Evolutionary conservation across 2,329 filamentous ascomycete species (phyloP).

Genomic region (Calonectria fujianensis): DNA sequence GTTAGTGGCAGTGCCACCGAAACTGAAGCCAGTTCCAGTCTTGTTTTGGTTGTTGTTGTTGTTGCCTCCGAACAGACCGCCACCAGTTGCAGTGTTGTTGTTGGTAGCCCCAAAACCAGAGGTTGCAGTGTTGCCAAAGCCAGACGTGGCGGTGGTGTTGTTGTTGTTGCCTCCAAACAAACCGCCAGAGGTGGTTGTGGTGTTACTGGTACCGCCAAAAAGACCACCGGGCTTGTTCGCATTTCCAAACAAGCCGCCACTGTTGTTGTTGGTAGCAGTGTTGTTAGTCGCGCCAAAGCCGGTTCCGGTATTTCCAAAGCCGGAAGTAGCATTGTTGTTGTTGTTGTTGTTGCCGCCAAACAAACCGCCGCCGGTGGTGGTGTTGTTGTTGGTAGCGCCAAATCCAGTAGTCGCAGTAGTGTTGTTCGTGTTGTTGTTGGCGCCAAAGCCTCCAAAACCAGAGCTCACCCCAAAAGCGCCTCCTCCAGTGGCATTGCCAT

Average conservation of each 20-base stretch:
- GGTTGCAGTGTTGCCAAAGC: slow-evolving; percentile 55
- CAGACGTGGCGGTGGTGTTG: slow-evolving; percentile 46
- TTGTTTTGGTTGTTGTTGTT: slow-evolving; percentile 58
- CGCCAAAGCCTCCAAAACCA: slow-evolving; percentile 70
- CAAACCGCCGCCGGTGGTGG: slow-evolving; percentile 57
- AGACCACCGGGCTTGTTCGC: slow-evolving; percentile 53
- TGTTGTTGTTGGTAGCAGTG: slow-evolving; percentile 57
- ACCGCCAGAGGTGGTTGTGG: slow-evolving; percentile 46
- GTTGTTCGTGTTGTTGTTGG: slow-evolving; percentile 56
- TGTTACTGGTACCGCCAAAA: slow-evolving; percentile 53
- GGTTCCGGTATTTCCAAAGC: slow-evolving; percentile 50
- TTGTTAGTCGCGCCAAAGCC: slow-evolving; percentile 38
- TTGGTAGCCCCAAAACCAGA: slow-evolving; percentile 63
- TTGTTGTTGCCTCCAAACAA: slow-evolving; percentile 55
- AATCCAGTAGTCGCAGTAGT: slow-evolving; percentile 64
- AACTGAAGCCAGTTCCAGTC: slow-evolving; percentile 62
- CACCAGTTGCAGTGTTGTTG: slow-evolving; percentile 55
- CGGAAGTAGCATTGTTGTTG: slow-evolving; percentile 56
- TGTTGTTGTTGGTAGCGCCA: slow-evolving; percentile 63
- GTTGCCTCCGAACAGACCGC: slow-evolving; percentile 62
- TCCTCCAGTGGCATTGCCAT: slow-evolving; percentile 87
- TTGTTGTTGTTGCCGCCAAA: slow-evolving; percentile 60
- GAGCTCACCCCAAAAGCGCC: slow-evolving; percentile 85
- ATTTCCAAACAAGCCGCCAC: slow-evolving; percentile 62
- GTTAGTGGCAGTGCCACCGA: slow-evolving; percentile 64